Base-by-base conservation (phyloP, 768 basidiomycete species). In the Phlebiopsis gigantea region DNA sequence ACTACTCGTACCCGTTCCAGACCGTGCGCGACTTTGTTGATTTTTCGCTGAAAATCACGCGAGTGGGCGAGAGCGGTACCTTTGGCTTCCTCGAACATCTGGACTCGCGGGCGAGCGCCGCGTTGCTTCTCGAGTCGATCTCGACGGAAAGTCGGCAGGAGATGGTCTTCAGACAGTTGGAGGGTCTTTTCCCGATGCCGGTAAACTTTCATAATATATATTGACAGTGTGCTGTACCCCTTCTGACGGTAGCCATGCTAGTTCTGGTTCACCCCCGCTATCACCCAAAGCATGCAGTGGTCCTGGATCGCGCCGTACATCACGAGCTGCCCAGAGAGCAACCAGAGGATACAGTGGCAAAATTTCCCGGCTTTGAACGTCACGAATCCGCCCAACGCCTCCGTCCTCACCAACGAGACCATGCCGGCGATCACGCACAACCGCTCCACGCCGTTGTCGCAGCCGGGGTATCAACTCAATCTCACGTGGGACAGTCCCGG, bases 81-180 rank as follows among this genome's bases (percentile, higher is more conserved):
- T 81, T 79, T 62, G 84, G 85, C 8, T 87, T 87, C 75, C 67
- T 87, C n/a, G 72, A 78, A 51, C 82, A 84, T 65, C 76, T 88
- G 39, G 72, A 85, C 67, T 81, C 81, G 21, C 74, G 82, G 30
- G 75, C 79, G 2, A 62, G 76, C 0, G 83, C 83, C 1, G 68
- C 75, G 46, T 67, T 86, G 12, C 70, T 87, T 15, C 64, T 79
- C 6, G 79, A 85, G 64, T 73, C 77, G 6, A 83, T 88, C 62
- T 73, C 81, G 0, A 83, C 79, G 12, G 84, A 87, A 68, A 78
- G 79, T 19, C 71, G 85, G 8, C 85, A 88, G 68, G 80, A 87
- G 71, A 78, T 84, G 77, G 73, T 78, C 46, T 84, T 87, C 75
- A 66, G 85, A 4, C 83, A 86, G 68, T 77, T 84, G 46, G 74